Conservation (phyloP, 441 rosid species). For the Macaranga tanarius region DNA sequence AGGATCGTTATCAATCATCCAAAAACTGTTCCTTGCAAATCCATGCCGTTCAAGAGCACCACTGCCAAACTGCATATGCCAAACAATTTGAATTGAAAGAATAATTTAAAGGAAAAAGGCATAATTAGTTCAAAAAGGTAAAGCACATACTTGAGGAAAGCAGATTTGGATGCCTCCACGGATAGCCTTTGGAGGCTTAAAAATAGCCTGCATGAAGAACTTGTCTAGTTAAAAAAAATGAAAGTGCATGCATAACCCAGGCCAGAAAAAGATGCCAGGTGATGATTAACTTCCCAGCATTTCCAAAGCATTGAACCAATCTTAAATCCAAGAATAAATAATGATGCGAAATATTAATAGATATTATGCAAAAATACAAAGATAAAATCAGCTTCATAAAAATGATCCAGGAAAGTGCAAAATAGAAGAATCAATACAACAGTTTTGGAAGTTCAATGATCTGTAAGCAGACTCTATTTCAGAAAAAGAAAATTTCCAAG, state of each 20-base stretch:
- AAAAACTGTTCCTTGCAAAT: slow-evolving; percentile 80
- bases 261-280: neutral
- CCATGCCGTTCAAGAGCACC: slow-evolving; percentile 86
- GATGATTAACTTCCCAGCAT: neutral
- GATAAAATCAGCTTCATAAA: neutral
- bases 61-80: slow-evolving; percentile 57
- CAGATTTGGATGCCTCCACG: slow-evolving; percentile 94
- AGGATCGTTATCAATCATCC: slow-evolving; percentile 70
- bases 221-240: neutral
- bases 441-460: neutral
- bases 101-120: neutral
- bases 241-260: neutral
- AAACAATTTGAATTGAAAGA: slow-evolving; percentile 4
- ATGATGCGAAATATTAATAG: neutral
- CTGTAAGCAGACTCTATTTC: neutral
- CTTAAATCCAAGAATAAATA: neutral
- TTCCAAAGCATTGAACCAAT: neutral
- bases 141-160: slow-evolving; percentile 76
- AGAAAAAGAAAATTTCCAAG: neutral
- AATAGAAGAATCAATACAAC: neutral
- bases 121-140: slow-evolving; percentile 10
- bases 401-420: neutral
- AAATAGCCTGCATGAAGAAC: slow-evolving; percentile 50
- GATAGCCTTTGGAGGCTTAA: slow-evolving; percentile 69
- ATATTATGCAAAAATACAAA: neutral